A percentile compares a stretch with the other conserved stretches of the same genome.
Evolutionary conservation across 306 rosid species (phyloP).

Genomic region (Vigna nakashimae): DNA sequence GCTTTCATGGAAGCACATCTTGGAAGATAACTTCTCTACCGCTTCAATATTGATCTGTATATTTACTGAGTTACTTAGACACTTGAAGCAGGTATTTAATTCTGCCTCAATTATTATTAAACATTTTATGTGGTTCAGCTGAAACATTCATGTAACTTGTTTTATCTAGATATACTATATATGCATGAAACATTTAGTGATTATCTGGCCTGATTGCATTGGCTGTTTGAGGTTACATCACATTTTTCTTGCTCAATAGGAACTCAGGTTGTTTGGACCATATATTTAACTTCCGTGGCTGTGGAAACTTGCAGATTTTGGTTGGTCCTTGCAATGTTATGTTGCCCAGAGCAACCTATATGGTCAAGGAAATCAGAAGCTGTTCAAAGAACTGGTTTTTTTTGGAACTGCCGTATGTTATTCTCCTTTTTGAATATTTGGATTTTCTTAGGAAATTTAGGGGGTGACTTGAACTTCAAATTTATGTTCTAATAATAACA

Average conservation of each 20-base stretch:
- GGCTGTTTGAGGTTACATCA: not conserved
- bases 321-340: slow-evolving; percentile 37
- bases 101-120: slow-evolving; percentile 20
- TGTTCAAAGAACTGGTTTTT: slow-evolving; percentile 31
- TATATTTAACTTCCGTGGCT: slow-evolving; percentile 21
- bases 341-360: slow-evolving; percentile 35
- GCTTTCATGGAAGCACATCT: slow-evolving; percentile 30
- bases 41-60: slow-evolving; percentile 16
- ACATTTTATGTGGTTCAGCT: slow-evolving; percentile 29
- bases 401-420: slow-evolving; percentile 33
- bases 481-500: not conserved
- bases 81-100: slow-evolving; percentile 37
- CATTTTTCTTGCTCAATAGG: slow-evolving; percentile 9
- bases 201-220: slow-evolving; percentile 29
- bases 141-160: slow-evolving; percentile 23
- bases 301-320: slow-evolving; percentile 38
- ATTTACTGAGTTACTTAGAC: slow-evolving; percentile 5
- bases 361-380: slow-evolving; percentile 29
- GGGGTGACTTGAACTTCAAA: not conserved
- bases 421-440: slow-evolving; percentile 9
- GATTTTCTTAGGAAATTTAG: not conserved
- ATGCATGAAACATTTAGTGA: slow-evolving; percentile 31
- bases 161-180: slow-evolving; percentile 28
- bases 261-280: slow-evolving; percentile 22
- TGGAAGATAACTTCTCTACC: slow-evolving; percentile 19